A percentile compares a stretch with the other conserved stretches of the same genome.
Conservation (phyloP, 169 alveolate genomes). For the Nephromyces sp. region DNA sequence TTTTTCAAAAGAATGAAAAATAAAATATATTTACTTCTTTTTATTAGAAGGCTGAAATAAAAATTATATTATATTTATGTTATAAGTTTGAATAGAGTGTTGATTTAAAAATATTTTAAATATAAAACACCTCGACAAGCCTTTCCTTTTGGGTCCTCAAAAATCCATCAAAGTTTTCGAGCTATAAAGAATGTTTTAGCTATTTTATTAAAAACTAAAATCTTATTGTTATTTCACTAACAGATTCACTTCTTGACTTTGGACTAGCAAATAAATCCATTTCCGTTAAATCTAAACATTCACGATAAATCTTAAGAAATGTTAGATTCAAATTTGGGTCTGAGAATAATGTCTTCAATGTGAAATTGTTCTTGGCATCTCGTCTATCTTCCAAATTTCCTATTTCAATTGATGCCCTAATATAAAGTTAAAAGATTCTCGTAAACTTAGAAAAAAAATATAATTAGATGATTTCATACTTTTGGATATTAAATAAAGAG, state of each 20-base stretch:
- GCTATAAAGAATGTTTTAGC: background rate
- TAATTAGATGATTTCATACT: no score
- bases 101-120: background rate
- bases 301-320: background rate
- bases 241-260: background rate
- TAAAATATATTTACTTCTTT: no score
- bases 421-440: no score
- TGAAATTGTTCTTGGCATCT: no score
- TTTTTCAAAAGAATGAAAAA: background rate
- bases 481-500: no score
- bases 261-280: background rate
- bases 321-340: background rate
- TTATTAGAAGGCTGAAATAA: no score
- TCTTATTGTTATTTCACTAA: background rate
- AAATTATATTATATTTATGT: background rate
- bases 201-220: background rate
- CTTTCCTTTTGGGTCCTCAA: background rate
- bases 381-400: no score
- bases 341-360: background rate
- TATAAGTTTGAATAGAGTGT: background rate
- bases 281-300: background rate
- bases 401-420: no score
- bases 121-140: background rate
- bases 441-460: no score
- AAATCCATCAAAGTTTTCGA: background rate